Percentiles rank a stretch among this genome's conserved stretches.
Conservation (phyloP, 2,329 filamentous ascomycete species). For the Fusarium sacchari region DNA sequence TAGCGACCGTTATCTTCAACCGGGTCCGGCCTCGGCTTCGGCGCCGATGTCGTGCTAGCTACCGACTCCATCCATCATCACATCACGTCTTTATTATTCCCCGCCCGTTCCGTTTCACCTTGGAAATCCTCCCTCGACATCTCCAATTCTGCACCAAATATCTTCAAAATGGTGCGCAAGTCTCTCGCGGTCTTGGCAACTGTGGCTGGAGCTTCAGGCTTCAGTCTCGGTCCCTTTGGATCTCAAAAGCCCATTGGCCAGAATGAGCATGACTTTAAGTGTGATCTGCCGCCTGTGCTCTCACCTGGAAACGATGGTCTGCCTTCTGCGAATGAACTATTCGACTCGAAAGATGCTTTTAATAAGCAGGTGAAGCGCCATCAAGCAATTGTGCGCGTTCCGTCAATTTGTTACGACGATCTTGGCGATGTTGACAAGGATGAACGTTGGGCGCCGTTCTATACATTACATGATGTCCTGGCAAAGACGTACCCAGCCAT, state of each 20-base stretch:
- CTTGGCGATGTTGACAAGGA: conserved; percentile 64
- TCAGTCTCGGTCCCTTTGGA: conserved; percentile 23
- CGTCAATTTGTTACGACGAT: conserved; percentile 66
- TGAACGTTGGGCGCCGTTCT: conserved; percentile 64
- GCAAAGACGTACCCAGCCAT: conserved; percentile 59
- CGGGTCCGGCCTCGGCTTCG: conserved; percentile 17
- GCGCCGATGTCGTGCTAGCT: conserved; percentile 30
- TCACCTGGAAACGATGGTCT: conserved; percentile 47
- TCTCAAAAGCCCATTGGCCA: conserved; percentile 34
- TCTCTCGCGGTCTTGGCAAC: conserved; percentile 33
- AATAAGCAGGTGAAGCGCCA: conserved; percentile 59
- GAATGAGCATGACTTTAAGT: conserved; percentile 38
- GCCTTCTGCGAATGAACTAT: conserved; percentile 46
- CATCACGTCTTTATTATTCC: conserved; percentile 17
- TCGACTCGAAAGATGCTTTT: conserved; percentile 48
- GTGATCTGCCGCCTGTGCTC: conserved; percentile 49
- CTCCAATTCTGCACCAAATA: background rate
- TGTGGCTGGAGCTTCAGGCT: conserved; percentile 17
- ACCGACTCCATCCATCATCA: conserved; percentile 6
- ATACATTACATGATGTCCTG: conserved; percentile 60
- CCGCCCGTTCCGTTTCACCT: conserved; percentile 9
- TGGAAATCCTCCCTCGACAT: background rate
- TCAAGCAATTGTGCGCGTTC: conserved; percentile 64
- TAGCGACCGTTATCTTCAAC: conserved; percentile 5
- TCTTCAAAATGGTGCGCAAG: conserved; percentile 30